Percentiles rank a stretch among this genome's conserved stretches.
phyloP scores from a whole-genome alignment of 495 filamentous ascomycete genomes.

The Aspergillus panamensis region DNA sequence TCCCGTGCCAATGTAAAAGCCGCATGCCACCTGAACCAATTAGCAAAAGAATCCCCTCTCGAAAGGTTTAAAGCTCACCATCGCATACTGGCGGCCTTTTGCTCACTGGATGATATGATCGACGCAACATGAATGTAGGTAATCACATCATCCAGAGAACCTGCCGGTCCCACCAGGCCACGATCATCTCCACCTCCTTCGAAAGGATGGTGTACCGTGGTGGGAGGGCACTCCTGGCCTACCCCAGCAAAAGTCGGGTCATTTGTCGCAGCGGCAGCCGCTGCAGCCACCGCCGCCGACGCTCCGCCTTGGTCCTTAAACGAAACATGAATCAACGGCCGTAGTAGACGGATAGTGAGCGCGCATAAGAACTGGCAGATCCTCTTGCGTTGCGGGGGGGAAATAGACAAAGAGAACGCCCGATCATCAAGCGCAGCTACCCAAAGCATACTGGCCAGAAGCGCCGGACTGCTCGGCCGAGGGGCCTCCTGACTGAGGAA shows the following conservation, averaged over 20 bases:
- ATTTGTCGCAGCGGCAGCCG: slow-evolving; percentile 11
- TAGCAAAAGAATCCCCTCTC: slow-evolving; percentile 4
- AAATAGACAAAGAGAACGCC: slow-evolving; percentile 78
- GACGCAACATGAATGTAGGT: slow-evolving; percentile 89
- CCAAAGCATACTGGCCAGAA: slow-evolving; percentile 94
- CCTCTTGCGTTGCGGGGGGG: slow-evolving; percentile 79
- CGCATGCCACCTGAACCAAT: slow-evolving; percentile 75
- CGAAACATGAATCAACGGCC: slow-evolving; percentile 74
- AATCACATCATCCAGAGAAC: slow-evolving; percentile 76
- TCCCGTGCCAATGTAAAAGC: slow-evolving; percentile 91
- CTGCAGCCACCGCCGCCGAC: slow-evolving; percentile 15
- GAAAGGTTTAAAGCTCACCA: slow-evolving; percentile 50
- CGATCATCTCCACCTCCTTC: slow-evolving; percentile 73
- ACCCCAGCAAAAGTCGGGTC: slow-evolving; percentile 27
- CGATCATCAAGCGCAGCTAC: slow-evolving; percentile 90
- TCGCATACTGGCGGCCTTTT: slow-evolving; percentile 87
- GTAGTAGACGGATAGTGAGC: slow-evolving; percentile 78
- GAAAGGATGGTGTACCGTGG: slow-evolving; percentile 41
- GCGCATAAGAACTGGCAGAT: slow-evolving; percentile 89
- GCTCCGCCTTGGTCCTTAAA: slow-evolving; percentile 38
- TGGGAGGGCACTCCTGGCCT: slow-evolving; percentile 29
- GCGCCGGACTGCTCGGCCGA: slow-evolving; percentile 77
- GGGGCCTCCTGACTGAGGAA: slow-evolving; percentile 78
- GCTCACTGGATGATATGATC: slow-evolving; percentile 89
- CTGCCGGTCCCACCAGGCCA: slow-evolving; percentile 70